Evolutionary conservation across 192 early-diverging fungal species (phyloP).

Genomic region (Radiomyces spectabilis): DNA sequence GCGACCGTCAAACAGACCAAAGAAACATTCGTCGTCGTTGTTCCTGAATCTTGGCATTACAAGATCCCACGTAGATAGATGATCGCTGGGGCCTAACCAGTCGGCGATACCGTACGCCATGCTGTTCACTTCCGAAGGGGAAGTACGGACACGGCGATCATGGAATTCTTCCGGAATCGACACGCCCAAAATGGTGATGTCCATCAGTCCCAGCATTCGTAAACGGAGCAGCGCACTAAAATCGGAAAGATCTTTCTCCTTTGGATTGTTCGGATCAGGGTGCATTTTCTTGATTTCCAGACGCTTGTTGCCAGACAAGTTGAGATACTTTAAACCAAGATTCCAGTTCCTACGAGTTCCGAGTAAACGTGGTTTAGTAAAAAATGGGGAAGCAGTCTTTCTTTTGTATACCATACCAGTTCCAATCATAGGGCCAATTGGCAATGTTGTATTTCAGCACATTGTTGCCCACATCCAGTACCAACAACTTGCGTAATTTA

Average conservation of each 20-base stretch:
- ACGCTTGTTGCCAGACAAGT: conserved; percentile 85
- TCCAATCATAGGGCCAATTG: conserved; percentile 96
- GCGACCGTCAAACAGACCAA: conserved; percentile 81
- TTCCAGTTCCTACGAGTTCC: conserved; percentile 70
- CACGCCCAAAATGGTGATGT: conserved; percentile 77
- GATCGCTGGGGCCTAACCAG: conserved; percentile 58
- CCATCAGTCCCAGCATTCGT: conserved; percentile 80
- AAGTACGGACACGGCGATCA: conserved; percentile 76
- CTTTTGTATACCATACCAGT: conserved; percentile 50
- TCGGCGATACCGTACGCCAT: conserved; percentile 88
- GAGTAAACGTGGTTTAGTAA: no score
- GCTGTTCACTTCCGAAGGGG: conserved; percentile 69
- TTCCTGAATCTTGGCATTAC: conserved; percentile 78
- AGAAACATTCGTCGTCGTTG: conserved; percentile 82
- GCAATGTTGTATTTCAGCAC: conserved; percentile 87
- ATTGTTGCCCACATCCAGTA: conserved; percentile 85
- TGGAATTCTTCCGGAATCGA: conserved; percentile 77
- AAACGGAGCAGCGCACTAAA: conserved; percentile 74
- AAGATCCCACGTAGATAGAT: conserved; percentile 77
- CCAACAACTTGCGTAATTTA: conserved; percentile 69
- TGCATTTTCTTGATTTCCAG: conserved; percentile 78
- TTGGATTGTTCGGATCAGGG: conserved; percentile 29
- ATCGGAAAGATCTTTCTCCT: conserved; percentile 54
- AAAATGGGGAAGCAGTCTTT: no score
- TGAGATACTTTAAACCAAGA: conserved; percentile 78